These are phyloP conservation scores for Oryza meyeriana DNA, from an alignment of 176 grass and related monocot genomes.

Conservation along the genomic window DNA sequence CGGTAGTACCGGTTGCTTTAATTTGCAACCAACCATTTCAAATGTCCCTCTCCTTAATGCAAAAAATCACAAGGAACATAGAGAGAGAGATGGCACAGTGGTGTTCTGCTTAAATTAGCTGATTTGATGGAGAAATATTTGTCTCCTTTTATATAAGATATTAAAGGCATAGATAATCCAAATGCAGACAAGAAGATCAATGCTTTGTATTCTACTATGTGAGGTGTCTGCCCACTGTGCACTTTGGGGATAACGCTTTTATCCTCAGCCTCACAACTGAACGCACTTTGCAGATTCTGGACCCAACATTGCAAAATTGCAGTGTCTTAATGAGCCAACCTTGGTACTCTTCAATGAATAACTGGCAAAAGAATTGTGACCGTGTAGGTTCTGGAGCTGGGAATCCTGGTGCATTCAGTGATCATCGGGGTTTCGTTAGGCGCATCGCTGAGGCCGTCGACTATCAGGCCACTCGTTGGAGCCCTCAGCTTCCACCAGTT, in stretches of 20 bases:
- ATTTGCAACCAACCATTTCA: slow-evolving; percentile 9
- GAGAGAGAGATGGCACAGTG: neutral
- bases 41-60: neutral
- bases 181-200: slow-evolving; percentile 22
- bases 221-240: slow-evolving; percentile 15
- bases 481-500: slow-evolving; percentile 93
- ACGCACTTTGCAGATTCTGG: slow-evolving; percentile 15
- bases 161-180: slow-evolving; percentile 8
- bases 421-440: slow-evolving; percentile 82
- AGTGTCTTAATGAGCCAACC: neutral
- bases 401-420: slow-evolving; percentile 89
- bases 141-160: neutral
- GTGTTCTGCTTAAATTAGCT: neutral
- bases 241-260: neutral
- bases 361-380: neutral
- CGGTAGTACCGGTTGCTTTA: neutral
- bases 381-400: slow-evolving; percentile 81
- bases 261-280: slow-evolving; percentile 2
- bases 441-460: slow-evolving; percentile 53
- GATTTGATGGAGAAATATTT: neutral
- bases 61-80: neutral
- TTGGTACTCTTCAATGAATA: neutral
- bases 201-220: neutral
- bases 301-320: slow-evolving; percentile 6
- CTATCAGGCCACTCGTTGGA: slow-evolving; percentile 73